Base-by-base conservation (phyloP, 805 yeast species). In the Zygoascus tannicola region DNA sequence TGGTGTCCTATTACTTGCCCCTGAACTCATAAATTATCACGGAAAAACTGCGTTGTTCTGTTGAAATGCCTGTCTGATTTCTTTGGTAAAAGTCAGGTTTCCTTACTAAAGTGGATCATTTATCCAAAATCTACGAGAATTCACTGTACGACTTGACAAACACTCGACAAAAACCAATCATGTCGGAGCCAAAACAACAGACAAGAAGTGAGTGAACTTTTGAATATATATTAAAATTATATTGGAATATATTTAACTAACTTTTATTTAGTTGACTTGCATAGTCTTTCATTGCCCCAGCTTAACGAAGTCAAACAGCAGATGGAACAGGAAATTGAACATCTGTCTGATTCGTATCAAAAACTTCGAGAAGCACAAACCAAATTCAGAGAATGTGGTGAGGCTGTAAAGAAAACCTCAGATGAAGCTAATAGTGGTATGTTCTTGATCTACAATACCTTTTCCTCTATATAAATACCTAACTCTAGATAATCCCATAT, bases 241-340 rank as follows among this genome's bases (percentile, higher is more conserved):
- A n/a, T n/a, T n/a, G n/a, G n/a, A n/a, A n/a, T n/a, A n/a, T n/a
- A 8, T 14, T 34, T 8, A 35, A 16, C 45, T 44, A 32, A 35
- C 35, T 5, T 12, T n/a, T 39, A 7, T 19, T 7, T 22, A 71
- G 77, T 84, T 49, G 92, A 87, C 54, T 69, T 86, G 52, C 69
- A 76, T 16, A 72, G 76, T 53, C 74, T 92, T 44, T 78, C 78
- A 38, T 83, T 94, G 1, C 90, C 86, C 58, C 97, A 92, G 63
- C 71, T 92, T 40, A 69, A 78, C 22, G 88, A 85, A 52, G 78
- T 92, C 61, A 83, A 92, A 54, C 80, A 80, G 52, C 84, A 81
- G 56, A 73, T 92, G 19, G 90, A 85, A 53, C 80, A 78, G 55
- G 98, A 92, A 59, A 68, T 88, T 33, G 85, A 84, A 54, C 95